Evolutionary conservation across 352 stramenopile genomes (phyloP), one percentile per base, ranked within the genome.

Genomic region (Pythium phragmitis): DNA sequence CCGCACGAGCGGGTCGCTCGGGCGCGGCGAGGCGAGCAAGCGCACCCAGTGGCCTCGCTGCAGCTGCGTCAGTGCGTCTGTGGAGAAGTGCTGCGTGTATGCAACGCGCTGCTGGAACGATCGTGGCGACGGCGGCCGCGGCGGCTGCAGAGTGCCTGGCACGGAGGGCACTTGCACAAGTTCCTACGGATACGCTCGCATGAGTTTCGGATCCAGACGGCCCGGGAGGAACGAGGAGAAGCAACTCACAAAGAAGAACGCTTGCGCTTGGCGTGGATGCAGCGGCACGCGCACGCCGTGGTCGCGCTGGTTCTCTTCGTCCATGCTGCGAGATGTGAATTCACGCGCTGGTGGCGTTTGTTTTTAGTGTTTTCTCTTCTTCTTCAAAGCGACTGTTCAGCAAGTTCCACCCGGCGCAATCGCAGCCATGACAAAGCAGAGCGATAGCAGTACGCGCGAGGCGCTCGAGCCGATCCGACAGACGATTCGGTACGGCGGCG

Each of bases 241-340:
- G 9, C 16, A 28, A 14, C 26, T 6, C 8, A 67, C 60, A 26
- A 66, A 69, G 50, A 73, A 73, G 17, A 73, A 43, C 42, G 68
- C 60, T 34, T 73, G 60, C 2, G 56, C 51, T 39, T 66, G 68
- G 33, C 66, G 66, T 42, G 66, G 66, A 60, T 73, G 66, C 36
- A 66, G 41, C 8, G 66, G 66, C 37, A 72, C 39, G 19, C 53
- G 52, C 4, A 53, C 47, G 16, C 19, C 50, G 26, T 55, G 41
- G 39, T 17, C 23, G 42, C n/a, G 39, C 47, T 63, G 56, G 56
- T 49, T 65, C 42, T 43, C 47, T 48, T 26, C 21, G 3, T 37
- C 46, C 64, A 43, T 57, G 41, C 3, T 58, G 34, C 34, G 34
- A 13, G 34, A 39, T 39, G 36, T 13, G 36, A 41, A 41, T 21